A percentile compares a stretch with the other conserved stretches of the same genome.
phyloP scores from a whole-genome alignment of 2,329 filamentous ascomycete genomes.

The Aspergillus sp. region DNA sequence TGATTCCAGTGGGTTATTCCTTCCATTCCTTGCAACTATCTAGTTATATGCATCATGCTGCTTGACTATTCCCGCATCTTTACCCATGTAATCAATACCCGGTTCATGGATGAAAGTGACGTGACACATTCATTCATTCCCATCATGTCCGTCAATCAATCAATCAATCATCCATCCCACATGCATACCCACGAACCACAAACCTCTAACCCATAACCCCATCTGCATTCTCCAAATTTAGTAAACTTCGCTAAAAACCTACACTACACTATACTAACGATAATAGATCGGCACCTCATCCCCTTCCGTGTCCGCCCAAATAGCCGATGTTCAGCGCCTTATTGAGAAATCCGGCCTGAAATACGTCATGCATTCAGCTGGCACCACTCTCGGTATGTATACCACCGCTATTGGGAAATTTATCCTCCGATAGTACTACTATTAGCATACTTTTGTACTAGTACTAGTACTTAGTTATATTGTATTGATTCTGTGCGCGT shows the following conservation, averaged over 20 bases:
- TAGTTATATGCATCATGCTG: background rate
- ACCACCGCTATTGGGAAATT: background rate
- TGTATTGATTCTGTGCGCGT: too few relatives aligned
- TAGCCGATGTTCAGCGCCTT: conserved; percentile 85
- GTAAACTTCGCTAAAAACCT: background rate
- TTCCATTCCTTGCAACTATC: background rate
- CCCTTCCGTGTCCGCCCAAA: conserved; percentile 75
- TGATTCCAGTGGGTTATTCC: conserved; percentile 68
- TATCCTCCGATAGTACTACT: background rate
- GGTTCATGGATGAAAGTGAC: too few relatives aligned
- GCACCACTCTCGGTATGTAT: conserved; percentile 80
- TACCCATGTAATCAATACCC: background rate
- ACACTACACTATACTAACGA: background rate
- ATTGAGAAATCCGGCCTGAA: conserved; percentile 77
- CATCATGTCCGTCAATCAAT: too few relatives aligned
- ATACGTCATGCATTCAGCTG: conserved; percentile 89
- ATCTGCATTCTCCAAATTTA: too few relatives aligned
- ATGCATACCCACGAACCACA: conserved; percentile 1
- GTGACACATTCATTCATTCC: too few relatives aligned
- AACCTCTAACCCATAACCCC: background rate
- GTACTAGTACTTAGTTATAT: too few relatives aligned
- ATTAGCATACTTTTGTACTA: too few relatives aligned
- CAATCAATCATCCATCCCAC: background rate
- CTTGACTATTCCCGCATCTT: background rate
- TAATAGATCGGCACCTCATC: conserved; percentile 74